Evolutionary conservation across 371 early-diverging fungal genomes (phyloP), one percentile per base, ranked within the genome.

Genomic region (Mortierella sp.): DNA sequence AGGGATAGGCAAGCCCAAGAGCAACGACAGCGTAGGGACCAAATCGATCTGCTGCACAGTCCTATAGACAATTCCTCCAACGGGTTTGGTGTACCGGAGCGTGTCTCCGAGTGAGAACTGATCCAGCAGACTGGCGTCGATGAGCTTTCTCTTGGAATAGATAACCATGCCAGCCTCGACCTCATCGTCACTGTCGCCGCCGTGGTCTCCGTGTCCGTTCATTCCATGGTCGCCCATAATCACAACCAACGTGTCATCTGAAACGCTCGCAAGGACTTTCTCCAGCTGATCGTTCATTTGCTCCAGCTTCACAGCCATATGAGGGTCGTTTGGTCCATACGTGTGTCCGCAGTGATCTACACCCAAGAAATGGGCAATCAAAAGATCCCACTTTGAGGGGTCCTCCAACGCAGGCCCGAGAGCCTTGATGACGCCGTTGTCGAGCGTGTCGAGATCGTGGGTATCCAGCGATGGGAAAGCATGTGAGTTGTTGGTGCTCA

Each of bases 161-260:
- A 97, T 70, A 83, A 97, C 96, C 74, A 98, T 81, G 4, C 92
- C 97, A 6, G 98, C 96, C 83, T 95, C 94, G 43, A 98, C 88
- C 80, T 99, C 99, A 56, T 95, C 91, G 56, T 93, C 92, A 75
- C 97, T 96, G 78, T 98, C 98, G 16, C 99, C 99, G 16, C 99
- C 99, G 81, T 99, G 99, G 83, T 99, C 98, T 3, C 99, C 99
- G 82, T 98, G 96, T n/a, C 91, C 85, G 51, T 97, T 98, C 97
- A 99, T 99, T 24, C 99, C 99, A 84, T 99, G 99, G 88, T 99
- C 99, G 32, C 99, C 99, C 89, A 98, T 93, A n/a, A 99, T 95
- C 18, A 98, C 91, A 16, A 99, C 90, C 11, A 98, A 82, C 0
- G 99, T 97, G 24, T 98, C 95, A 10, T 97, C 89, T 76, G 96